Evolutionary conservation across 1,139 yeast genomes (phyloP).

Genomic region (Candida pseudoviswanathii): DNA sequence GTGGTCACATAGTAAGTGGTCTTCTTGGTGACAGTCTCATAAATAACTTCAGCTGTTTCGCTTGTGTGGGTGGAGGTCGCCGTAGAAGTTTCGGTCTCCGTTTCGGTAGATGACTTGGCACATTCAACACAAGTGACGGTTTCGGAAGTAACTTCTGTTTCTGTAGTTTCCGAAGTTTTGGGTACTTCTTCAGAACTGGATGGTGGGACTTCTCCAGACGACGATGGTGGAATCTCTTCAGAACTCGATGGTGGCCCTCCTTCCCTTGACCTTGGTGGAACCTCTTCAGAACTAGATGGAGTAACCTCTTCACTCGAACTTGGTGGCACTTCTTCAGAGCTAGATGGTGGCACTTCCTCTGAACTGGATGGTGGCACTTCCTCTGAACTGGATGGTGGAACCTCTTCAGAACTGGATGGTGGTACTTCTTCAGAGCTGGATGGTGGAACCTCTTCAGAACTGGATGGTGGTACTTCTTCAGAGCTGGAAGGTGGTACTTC

Average conservation of each 20-base stretch:
- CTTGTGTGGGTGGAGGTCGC: neutral
- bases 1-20: conserved; percentile 1
- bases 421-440: neutral
- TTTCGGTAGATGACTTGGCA: neutral
- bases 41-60: neutral
- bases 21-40: neutral
- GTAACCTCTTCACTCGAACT: neutral
- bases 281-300: neutral
- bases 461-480: neutral
- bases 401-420: neutral
- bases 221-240: neutral
- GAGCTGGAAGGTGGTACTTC: neutral
- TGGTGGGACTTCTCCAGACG: neutral
- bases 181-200: neutral
- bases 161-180: neutral
- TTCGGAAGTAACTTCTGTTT: neutral
- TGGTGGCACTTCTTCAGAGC: neutral
- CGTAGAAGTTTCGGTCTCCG: neutral
- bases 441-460: neutral
- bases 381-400: neutral
- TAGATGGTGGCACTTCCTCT: neutral
- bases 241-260: neutral
- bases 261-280: neutral
- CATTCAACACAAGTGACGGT: neutral
- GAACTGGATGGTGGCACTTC: neutral